Evolutionary conservation across 768 basidiomycete species (phyloP), one percentile per base, ranked within the genome.

Genomic region (Kwoniella pini): DNA sequence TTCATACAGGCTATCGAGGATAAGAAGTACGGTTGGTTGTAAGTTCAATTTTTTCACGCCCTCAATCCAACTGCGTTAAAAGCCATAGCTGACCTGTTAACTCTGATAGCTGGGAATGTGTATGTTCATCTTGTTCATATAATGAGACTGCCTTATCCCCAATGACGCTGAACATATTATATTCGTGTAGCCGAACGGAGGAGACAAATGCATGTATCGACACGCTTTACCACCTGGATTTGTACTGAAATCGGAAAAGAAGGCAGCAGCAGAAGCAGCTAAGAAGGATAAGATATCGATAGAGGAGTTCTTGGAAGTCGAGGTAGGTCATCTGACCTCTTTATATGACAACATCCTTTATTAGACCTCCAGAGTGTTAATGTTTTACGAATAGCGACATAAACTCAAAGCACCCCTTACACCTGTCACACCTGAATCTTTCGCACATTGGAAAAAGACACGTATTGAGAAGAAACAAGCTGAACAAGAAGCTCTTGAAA

Each of bases 191-290:
- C 69, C 69, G 21, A 67, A 67, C 44, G 69, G 69, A 59, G 69
- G 79, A 24, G 87, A 90, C 27, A 83, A 82, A 48, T 97, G 94
- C 81, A 89, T 91, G 79, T 96, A 96, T 80, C 85, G 91, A 57
- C 95, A 98, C 75, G 95, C 95, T 0, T 82, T 98, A 12, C 95
- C 95, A 9, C 91, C 95, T 31, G 95, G 95, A 3, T 98, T 96
- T 78, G 88, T 96, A 22, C 85, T 98, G 69, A 96, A 89, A 78
- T 90, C 91, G 2, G 91, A 98, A 80, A 87, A 83, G 81, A 97
- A 97, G 80, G 91, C 91, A 3, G 81, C 85, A 38, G 93, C 92
- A 54, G 94, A 94, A 13, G 91, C 90, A 2, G 91, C 89, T 24
- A 80, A 80, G 69, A 94, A 91, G 79, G 87, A 89, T 4, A 81